A percentile compares a stretch with the other conserved stretches of the same genome.
Evolutionary conservation across 352 stramenopile species (phyloP).

Genomic region (Phytophthora pistaciae): DNA sequence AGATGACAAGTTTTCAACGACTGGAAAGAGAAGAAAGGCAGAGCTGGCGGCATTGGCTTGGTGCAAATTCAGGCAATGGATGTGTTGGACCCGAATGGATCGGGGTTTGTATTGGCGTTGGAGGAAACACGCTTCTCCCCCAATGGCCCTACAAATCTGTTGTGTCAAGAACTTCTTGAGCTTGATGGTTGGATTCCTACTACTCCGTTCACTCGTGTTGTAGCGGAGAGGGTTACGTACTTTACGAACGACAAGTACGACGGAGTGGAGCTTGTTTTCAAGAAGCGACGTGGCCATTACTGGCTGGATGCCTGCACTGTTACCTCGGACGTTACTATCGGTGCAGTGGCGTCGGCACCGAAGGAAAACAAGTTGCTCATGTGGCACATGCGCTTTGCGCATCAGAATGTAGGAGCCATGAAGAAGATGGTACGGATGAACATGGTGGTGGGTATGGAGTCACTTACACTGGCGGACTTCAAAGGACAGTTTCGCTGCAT

Average conservation of each 20-base stretch:
- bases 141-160: not conserved
- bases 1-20: not conserved
- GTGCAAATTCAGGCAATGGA: not conserved
- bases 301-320: not conserved
- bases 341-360: not conserved
- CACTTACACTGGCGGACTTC: not conserved
- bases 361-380: not conserved
- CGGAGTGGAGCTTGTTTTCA: not conserved
- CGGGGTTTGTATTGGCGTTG: not conserved
- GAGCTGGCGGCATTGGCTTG: not conserved
- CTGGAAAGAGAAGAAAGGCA: not conserved
- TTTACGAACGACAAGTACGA: not conserved
- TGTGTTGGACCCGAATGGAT: not conserved
- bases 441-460: not conserved
- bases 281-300: conserved; percentile 1
- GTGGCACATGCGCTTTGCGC: conserved; percentile 1
- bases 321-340: not conserved
- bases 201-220: not conserved
- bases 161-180: not conserved
- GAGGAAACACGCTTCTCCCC: not conserved
- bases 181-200: not conserved
- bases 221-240: not conserved
- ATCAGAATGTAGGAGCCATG: not conserved
- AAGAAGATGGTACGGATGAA: conserved; percentile 2
- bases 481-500: not conserved